These are phyloP conservation scores for Plasmodium malariae DNA, from an alignment of 169 alveolate genomes.

Conservation along the genomic window DNA sequence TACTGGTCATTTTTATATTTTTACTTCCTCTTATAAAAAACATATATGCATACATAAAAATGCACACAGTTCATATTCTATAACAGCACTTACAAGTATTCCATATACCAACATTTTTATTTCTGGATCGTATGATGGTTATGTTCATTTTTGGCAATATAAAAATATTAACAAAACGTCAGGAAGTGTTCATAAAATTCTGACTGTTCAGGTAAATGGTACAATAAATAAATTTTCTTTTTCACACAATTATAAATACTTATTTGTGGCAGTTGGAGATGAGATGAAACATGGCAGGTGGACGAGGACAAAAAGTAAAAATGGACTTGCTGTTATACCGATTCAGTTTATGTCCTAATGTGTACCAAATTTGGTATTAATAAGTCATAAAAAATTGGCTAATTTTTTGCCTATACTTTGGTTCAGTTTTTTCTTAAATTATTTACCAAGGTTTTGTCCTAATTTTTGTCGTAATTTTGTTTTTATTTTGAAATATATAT, in stretches of 20 bases:
- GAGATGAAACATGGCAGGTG: slow-evolving; percentile 72
- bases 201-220: slow-evolving; percentile 58
- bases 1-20: slow-evolving; percentile 55
- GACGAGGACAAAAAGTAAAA: slow-evolving; percentile 37
- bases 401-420: no score
- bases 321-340: slow-evolving; percentile 64
- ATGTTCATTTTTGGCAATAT: slow-evolving; percentile 63
- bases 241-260: slow-evolving; percentile 52
- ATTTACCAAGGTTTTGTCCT: no score
- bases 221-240: slow-evolving; percentile 51
- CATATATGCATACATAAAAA: slow-evolving; percentile 51
- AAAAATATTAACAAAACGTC: slow-evolving; percentile 48
- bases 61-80: slow-evolving; percentile 50
- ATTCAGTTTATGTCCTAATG: slow-evolving; percentile 33
- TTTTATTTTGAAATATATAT: no score
- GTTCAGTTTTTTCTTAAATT: no score
- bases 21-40: slow-evolving; percentile 65
- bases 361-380: no score
- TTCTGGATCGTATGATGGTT: slow-evolving; percentile 75
- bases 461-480: no score
- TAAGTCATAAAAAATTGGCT: no score
- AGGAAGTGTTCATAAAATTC: slow-evolving; percentile 30
- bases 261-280: slow-evolving; percentile 56
- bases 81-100: slow-evolving; percentile 57
- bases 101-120: slow-evolving; percentile 52